These are phyloP conservation scores for Clonostachys byssicola DNA, from an alignment of 2,329 filamentous ascomycete species.

Conservation along the genomic window DNA sequence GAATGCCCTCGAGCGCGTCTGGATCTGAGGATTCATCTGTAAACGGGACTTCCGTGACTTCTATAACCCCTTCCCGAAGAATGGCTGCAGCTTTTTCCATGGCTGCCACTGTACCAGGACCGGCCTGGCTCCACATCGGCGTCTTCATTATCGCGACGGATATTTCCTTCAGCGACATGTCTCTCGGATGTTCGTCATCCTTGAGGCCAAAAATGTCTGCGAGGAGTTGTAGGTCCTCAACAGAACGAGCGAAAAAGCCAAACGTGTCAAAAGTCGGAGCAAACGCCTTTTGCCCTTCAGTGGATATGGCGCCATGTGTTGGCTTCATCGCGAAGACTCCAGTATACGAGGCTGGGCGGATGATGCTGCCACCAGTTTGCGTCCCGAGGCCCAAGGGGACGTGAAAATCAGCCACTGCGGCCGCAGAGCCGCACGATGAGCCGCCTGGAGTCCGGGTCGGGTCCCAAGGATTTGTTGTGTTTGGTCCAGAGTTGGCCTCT, in stretches of 20 bases:
- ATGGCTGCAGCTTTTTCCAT: constrained; percentile 32
- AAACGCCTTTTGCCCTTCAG: constrained; percentile 57
- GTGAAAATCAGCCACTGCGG: constrained; percentile 62
- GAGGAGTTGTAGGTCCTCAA: constrained; percentile 54
- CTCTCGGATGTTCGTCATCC: constrained; percentile 25
- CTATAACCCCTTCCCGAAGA: constrained; percentile 40
- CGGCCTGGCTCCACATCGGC: constrained; percentile 42
- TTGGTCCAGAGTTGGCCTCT: constrained; percentile 44
- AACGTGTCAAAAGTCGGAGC: constrained; percentile 57
- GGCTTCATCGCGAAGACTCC: constrained; percentile 63
- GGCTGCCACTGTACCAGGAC: constrained; percentile 34
- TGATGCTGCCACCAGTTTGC: constrained; percentile 61
- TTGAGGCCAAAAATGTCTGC: constrained; percentile 46
- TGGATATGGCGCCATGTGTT: constrained; percentile 58
- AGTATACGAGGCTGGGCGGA: constrained; percentile 62
- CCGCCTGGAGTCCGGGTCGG: constrained; percentile 60
- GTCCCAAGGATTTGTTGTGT: constrained; percentile 62
- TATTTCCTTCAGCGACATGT: background rate
- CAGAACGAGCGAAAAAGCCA: constrained; percentile 53
- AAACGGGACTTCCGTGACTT: constrained; percentile 51
- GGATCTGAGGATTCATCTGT: constrained; percentile 18
- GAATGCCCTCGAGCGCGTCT: background rate
- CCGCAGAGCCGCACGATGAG: constrained; percentile 63
- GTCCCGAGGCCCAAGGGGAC: constrained; percentile 57
- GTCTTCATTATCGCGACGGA: constrained; percentile 44